Evolutionary conservation across 768 basidiomycete species (phyloP).

Genomic region (Suillus americanus): DNA sequence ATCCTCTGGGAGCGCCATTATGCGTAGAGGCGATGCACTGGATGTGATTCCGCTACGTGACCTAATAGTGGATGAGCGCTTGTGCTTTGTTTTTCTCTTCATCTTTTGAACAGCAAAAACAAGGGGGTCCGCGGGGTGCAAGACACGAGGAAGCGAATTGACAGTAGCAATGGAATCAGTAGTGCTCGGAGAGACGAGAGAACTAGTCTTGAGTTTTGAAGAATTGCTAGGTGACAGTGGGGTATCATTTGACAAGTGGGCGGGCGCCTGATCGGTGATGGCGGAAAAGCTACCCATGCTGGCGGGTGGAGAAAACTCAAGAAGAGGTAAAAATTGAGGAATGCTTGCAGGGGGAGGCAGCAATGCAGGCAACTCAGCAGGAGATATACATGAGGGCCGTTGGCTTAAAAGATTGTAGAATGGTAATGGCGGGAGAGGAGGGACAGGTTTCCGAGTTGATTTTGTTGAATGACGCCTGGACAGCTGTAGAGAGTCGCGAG

Average conservation of each 20-base stretch:
- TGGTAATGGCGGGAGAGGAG: constrained; percentile 24
- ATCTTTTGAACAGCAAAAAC: constrained; percentile 7
- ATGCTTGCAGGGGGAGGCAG: not conserved
- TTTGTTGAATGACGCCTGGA: constrained; percentile 16
- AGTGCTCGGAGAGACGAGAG: not conserved
- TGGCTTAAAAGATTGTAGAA: constrained; percentile 6
- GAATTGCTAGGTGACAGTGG: not conserved
- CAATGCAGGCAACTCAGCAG: not conserved
- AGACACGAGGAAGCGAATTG: not conserved
- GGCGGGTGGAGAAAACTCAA: constrained; percentile 22
- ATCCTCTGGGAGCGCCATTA: not conserved
- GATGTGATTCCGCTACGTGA: constrained; percentile 14
- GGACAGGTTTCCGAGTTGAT: constrained; percentile 15
- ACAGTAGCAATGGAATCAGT: not conserved
- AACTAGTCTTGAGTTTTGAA: not conserved
- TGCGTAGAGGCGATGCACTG: constrained; percentile 7
- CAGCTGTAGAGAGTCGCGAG: constrained; percentile 31
- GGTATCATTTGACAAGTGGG: not conserved
- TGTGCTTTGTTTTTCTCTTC: constrained; percentile 6
- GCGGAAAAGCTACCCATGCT: constrained; percentile 10
- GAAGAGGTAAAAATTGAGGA: constrained; percentile 13
- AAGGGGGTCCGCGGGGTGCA: constrained; percentile 1
- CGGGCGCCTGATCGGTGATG: constrained; percentile 2
- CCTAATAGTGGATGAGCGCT: constrained; percentile 6
- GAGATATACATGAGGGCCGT: not conserved